phyloP scores from a whole-genome alignment of 768 basidiomycete genomes.

The Suillus weaverae region DNA sequence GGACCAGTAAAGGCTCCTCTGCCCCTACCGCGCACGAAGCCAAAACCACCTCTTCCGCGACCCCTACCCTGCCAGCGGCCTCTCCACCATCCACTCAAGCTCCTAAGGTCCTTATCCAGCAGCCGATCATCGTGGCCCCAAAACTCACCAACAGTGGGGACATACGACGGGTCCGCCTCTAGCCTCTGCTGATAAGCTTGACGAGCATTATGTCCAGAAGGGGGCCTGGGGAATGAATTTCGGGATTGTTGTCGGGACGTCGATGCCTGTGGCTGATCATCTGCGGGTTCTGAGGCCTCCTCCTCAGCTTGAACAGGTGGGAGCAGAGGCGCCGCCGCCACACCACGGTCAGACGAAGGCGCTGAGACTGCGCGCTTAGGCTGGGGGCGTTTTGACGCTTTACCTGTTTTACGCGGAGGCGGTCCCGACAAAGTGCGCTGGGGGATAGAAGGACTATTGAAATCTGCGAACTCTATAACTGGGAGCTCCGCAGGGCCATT shows the following conservation, averaged over 20 bases:
- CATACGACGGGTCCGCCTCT: conserved; percentile 82
- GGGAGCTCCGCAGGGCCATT: conserved; percentile 69
- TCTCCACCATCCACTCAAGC: conserved; percentile 87
- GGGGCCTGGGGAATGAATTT: conserved; percentile 32
- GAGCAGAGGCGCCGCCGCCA: conserved; percentile 13
- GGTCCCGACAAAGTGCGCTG: conserved; percentile 39
- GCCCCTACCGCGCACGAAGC: conserved; percentile 58
- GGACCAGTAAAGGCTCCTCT: conserved; percentile 40
- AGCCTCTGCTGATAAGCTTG: conserved; percentile 85
- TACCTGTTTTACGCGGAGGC: conserved; percentile 44
- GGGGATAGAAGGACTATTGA: conserved; percentile 35
- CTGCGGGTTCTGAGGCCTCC: conserved; percentile 15
- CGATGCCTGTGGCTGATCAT: conserved; percentile 39
- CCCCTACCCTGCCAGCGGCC: conserved; percentile 74
- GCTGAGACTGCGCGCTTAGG: conserved; percentile 35
- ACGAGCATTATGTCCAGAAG: conserved; percentile 63
- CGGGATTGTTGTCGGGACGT: conserved; percentile 36
- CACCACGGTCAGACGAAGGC: conserved; percentile 30
- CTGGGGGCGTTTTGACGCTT: conserved; percentile 38
- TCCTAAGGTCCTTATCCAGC: conserved; percentile 77
- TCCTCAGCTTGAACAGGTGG: conserved; percentile 16
- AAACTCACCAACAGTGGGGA: conserved; percentile 88
- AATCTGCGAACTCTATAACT: conserved; percentile 77
- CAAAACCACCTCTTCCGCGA: conserved; percentile 53
- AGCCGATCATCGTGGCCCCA: conserved; percentile 95